phyloP scores from a whole-genome alignment of 257 asterid species.

The Ehretia macrophylla region DNA sequence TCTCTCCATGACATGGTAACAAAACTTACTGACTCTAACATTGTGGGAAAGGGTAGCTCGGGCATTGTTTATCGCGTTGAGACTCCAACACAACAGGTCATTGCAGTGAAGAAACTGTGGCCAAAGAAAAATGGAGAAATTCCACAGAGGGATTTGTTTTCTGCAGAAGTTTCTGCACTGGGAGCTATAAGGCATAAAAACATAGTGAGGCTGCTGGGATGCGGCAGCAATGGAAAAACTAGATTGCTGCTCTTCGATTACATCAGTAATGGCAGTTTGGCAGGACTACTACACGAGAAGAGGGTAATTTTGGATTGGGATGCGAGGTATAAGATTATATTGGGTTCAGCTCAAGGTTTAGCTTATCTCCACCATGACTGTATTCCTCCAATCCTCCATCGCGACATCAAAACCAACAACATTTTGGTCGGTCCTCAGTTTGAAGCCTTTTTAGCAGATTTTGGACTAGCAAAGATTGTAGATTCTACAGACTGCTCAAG shows the following conservation, averaged over 20 bases:
- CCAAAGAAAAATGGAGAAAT: conserved; percentile 48
- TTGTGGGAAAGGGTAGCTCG: conserved; percentile 67
- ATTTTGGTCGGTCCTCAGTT: conserved; percentile 57
- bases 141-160: conserved; percentile 53
- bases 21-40: conserved; percentile 54
- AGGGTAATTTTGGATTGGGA: conserved; percentile 51
- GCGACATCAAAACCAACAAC: conserved; percentile 71
- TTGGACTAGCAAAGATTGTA: conserved; percentile 64
- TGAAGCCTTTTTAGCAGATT: conserved; percentile 74
- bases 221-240: conserved; percentile 69
- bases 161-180: conserved; percentile 61
- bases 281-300: conserved; percentile 56
- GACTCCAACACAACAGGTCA: conserved; percentile 39
- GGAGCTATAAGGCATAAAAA: conserved; percentile 72
- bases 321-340: conserved; percentile 56
- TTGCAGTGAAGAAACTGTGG: conserved; percentile 68
- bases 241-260: conserved; percentile 64
- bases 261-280: conserved; percentile 65
- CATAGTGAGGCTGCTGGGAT: conserved; percentile 67
- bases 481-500: conserved; percentile 42
- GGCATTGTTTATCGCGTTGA: conserved; percentile 66
- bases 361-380: conserved; percentile 80
- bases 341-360: conserved; percentile 72
- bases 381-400: conserved; percentile 65
- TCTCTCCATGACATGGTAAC: conserved; percentile 51